A percentile compares a stretch with the other conserved stretches of the same genome.
phyloP scores from a whole-genome alignment of 192 early-diverging fungal species.

The Backusella psychrophila region DNA sequence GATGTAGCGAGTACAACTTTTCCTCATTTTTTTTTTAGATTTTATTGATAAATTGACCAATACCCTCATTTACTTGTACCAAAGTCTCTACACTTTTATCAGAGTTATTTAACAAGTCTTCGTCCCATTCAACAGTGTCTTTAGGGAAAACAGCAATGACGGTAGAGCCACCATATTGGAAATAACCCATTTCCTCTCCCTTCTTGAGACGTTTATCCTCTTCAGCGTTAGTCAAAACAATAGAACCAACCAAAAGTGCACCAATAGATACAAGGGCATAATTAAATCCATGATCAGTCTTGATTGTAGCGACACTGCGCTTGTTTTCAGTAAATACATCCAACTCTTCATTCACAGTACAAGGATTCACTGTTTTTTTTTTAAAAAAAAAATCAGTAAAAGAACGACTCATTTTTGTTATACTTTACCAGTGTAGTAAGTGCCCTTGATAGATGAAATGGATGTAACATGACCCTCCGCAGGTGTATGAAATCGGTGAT shows the following conservation, averaged over 20 bases:
- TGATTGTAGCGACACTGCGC: conserved; percentile 51
- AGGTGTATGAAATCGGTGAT: conserved; percentile 72
- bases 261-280: conserved; percentile 66
- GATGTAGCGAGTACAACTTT: background rate
- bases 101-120: conserved; percentile 58
- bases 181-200: conserved; percentile 76
- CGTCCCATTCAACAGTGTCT: conserved; percentile 60
- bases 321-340: conserved; percentile 78
- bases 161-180: conserved; percentile 76
- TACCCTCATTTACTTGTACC: conserved; percentile 42
- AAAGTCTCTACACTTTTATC: conserved; percentile 57
- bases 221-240: conserved; percentile 48
- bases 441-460: conserved; percentile 48
- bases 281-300: conserved; percentile 41
- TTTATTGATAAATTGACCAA: conserved; percentile 24
- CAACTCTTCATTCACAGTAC: conserved; percentile 58
- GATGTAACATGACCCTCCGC: conserved; percentile 50
- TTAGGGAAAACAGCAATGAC: conserved; percentile 65
- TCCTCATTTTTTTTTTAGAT: background rate
- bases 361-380: conserved; percentile 56
- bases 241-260: conserved; percentile 70
- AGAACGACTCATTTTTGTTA: background rate
- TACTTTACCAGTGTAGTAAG: conserved; percentile 56
- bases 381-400: background rate
- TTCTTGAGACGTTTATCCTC: conserved; percentile 48